These are phyloP conservation scores for Ophiostoma montium DNA, from an alignment of 2,329 filamentous ascomycete genomes.

Conservation along the genomic window DNA sequence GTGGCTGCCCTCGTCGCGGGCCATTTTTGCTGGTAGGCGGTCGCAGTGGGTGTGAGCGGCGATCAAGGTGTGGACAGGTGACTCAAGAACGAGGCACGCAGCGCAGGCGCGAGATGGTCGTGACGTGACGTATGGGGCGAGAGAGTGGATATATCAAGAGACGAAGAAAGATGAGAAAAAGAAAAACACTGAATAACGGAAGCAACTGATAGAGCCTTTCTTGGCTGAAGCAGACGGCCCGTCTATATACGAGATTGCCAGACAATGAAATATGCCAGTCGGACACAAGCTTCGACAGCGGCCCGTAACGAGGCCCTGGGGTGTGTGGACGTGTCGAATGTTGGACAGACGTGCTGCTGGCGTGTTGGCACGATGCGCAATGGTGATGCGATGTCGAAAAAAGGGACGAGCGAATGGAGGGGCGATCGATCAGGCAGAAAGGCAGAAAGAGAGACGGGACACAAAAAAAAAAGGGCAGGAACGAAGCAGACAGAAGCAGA, in stretches of 20 bases:
- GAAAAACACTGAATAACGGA: background rate
- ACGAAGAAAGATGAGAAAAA: background rate
- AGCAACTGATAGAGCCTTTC: background rate
- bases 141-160: background rate
- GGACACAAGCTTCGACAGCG: background rate
- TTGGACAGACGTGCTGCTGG: background rate
- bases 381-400: background rate
- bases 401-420: background rate
- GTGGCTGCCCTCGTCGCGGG: slow-evolving; percentile 17
- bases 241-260: background rate
- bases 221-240: background rate
- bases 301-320: background rate
- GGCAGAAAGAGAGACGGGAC: background rate
- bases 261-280: background rate
- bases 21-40: slow-evolving; percentile 3
- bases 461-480: background rate
- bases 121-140: background rate
- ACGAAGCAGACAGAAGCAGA: background rate
- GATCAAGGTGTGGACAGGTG: background rate
- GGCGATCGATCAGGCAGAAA: background rate
- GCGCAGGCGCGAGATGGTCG: background rate
- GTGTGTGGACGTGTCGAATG: background rate
- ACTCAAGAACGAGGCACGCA: background rate
- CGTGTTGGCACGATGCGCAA: background rate
- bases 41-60: background rate